Conservation (phyloP, 306 rosid genomes). For the Lotus japonicus region DNA sequence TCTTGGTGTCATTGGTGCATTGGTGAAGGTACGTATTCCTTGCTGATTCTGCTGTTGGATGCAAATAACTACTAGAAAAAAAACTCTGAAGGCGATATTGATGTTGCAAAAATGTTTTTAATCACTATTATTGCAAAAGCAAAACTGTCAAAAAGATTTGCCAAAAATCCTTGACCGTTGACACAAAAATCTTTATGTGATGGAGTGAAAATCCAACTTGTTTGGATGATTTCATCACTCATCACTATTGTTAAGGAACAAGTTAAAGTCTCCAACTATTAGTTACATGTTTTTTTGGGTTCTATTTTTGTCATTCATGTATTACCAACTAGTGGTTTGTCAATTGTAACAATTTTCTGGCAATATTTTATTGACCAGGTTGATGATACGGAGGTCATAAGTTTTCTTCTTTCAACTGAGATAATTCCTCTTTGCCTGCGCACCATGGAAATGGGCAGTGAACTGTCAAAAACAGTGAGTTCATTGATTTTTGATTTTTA, state of each 20-base stretch:
- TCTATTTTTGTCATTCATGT: background rate
- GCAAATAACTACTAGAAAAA: slow-evolving; percentile 7
- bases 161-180: background rate
- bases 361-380: slow-evolving; percentile 43
- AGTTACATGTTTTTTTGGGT: background rate
- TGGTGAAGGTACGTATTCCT: slow-evolving; percentile 75
- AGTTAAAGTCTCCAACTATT: background rate
- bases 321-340: background rate
- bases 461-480: slow-evolving; percentile 93
- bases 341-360: background rate
- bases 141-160: background rate
- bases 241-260: background rate
- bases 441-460: slow-evolving; percentile 99
- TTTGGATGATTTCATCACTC: background rate
- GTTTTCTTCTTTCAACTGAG: slow-evolving; percentile 91
- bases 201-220: slow-evolving; percentile 10
- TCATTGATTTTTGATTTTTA: slow-evolving; percentile 23
- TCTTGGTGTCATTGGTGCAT: slow-evolving; percentile 95
- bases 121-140: background rate
- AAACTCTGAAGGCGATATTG: background rate
- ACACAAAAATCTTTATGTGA: background rate
- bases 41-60: slow-evolving; percentile 8
- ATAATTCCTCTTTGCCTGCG: slow-evolving; percentile 90
- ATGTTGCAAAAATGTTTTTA: background rate
- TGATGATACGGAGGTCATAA: slow-evolving; percentile 90